Evolutionary conservation across 1,284 basidiomycete genomes (phyloP), one percentile per base, ranked within the genome.

Genomic region (Dichomitus squalens): DNA sequence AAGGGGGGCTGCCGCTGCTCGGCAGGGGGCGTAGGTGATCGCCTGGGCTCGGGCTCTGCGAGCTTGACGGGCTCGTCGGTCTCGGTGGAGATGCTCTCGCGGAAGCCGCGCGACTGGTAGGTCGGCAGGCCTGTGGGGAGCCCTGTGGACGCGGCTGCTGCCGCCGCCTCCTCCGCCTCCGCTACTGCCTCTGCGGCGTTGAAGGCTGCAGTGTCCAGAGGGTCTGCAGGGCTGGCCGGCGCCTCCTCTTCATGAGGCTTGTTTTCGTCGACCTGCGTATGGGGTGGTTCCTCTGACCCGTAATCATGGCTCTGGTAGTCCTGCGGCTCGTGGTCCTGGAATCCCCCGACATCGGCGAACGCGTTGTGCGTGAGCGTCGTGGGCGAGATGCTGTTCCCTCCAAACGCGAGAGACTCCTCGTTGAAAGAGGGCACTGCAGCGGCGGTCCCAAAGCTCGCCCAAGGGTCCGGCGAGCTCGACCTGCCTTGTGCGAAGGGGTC

Each of bases 381-480:
- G 6, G 55, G 56, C 18, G 58, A 55, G 16, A 39, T 52, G 49
- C 49, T 56, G 5, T 39, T 29, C 43, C 43, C 29, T 12, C 60
- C 60, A 36, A 60, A 57, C 3, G 56, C 56, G n/a, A 54, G 52
- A 3, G 58, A 39, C 27, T 60, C 57, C n/a, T 57, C 62, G n/a
- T 58, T 56, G 51, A 59, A 64, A 2, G 66, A 49, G 60, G 73
- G 58, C 66, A 70, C 64, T 6, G 29, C 29, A 59, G 64, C 64
- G 58, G 64, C 50, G 40, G 75, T 70, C 20, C 71, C 71, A 49
- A 72, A 75, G 57, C 79, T 81, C 3, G 85, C 75, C 90, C 90
- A 93, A 63, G 90, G 90, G 70, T 93, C 90, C 51, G 88, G 88
- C 18, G 89, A 91, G 64, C 73, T 70, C 23, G 88, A 83, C 48